Conservation (phyloP, 352 stramenopile species). For the Pythium phragmitis region DNA sequence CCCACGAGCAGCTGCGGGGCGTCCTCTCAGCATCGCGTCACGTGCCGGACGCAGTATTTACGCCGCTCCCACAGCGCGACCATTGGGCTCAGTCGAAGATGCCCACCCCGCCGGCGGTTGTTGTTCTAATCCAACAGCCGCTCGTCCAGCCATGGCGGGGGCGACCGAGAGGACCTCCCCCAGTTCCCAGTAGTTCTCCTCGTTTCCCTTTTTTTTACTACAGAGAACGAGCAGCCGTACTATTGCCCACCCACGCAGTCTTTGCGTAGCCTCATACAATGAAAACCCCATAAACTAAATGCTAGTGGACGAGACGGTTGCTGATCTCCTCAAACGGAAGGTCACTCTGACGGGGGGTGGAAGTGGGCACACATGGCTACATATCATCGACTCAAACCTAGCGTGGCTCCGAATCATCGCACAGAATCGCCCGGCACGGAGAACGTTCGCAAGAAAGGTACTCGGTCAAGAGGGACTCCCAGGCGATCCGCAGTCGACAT, state of each 20-base stretch:
- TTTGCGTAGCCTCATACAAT: too few species aligned
- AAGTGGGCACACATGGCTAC: not conserved
- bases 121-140: slow-evolving; percentile 14
- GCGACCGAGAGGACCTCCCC: too few species aligned
- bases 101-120: slow-evolving; percentile 19
- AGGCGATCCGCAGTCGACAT: too few species aligned
- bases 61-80: not conserved
- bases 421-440: too few species aligned
- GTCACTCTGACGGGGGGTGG: not conserved
- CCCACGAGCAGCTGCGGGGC: not conserved
- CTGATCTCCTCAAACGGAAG: not conserved
- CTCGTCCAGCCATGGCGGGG: not conserved
- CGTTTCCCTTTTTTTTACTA: too few species aligned
- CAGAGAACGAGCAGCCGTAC: too few species aligned
- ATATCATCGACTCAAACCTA: too few species aligned
- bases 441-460: too few species aligned
- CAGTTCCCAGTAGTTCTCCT: too few species aligned
- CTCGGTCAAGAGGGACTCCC: too few species aligned
- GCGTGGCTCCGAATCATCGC: too few species aligned
- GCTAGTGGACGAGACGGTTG: not conserved
- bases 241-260: too few species aligned
- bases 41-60: slow-evolving; percentile 19
- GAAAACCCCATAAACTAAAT: not conserved
- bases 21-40: not conserved
- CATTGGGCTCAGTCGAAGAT: slow-evolving; percentile 18